Base-by-base conservation (phyloP, 495 filamentous ascomycete species). In the Beverwykella pulmonaria region DNA sequence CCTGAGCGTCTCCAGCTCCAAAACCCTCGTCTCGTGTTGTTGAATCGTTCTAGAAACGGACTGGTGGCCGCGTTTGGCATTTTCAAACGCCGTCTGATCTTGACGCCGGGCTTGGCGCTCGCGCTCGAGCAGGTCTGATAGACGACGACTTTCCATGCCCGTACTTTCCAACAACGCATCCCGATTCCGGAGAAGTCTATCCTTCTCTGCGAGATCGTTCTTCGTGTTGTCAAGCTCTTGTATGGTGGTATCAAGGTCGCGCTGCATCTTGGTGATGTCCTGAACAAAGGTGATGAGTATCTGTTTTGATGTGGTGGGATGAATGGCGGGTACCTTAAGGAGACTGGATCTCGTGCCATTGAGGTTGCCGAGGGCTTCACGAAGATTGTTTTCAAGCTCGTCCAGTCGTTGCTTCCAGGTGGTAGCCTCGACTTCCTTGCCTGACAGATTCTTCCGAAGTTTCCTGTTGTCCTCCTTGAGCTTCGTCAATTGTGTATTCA, bases 81-180 rank as follows among this genome's bases (percentile, higher is more conserved):
- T 88, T 69, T 98, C 94, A 65, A 92, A 92, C 41, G 93, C 87
- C 63, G 90, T 83, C 73, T 91, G 92, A 65, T 94, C 92, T 56
- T 89, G 88, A 41, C 90, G 86, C 61, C 94, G 91, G 53, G 86
- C 86, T 69, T 90, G 85, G 32, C 92, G 87, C 77, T 98, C 94
- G 58, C 93, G 93, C 29, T 98, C 94, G 29, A 98, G 86, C 49
- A 97, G 80, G 56, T 98, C 93, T 6, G 86, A 86, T 27, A 98
- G 79, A 71, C 92, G 92, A 54, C 90, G 85, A 30, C 86, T 89
- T 73, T 98, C 94, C 46, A 97, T 86, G 0, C 87, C 91, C 70
- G 93, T 87, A 53, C 85, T 90, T 77, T 98, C 94, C 17, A 98
- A 85, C n/a, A 97, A 82, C 27, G 85, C 82, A 68, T 98, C 93